Evolutionary conservation across 2,329 filamentous ascomycete genomes (phyloP), one percentile per base, ranked within the genome.

Genomic region (Dactylellina leptospora): DNA sequence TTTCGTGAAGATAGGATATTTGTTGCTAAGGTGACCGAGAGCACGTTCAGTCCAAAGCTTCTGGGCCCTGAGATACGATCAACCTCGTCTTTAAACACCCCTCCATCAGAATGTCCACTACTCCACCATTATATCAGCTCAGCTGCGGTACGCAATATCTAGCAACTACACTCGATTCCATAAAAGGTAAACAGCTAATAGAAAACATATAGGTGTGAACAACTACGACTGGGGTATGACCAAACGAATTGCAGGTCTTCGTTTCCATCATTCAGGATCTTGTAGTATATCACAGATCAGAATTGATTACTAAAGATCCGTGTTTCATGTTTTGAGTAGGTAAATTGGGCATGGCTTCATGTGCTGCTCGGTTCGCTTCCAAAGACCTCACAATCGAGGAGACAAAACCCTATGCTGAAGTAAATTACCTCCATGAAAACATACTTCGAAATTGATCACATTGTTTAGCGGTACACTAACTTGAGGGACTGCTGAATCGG

Each of bases 401-500:
- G 56, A 90, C 96, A 77, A 95, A 92, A 82, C 93, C 95, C 28
- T 99, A 99, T 78, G 92, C 95, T 51, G 95, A 97, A 86, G 93
- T 92, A 71, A 11, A 25, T 9, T 16, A 22, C n/a, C 42, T 22
- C 3, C 4, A 47, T 23, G 79, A 22, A 16, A 8, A 47, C 4
- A 27, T 22, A 5, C 2, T 22, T 27, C 44, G 9, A 20, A 9
- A n/a, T 64, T 27, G 30, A 20, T 44, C 10, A 20, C 10, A 40
- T 40, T 40, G 36, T n/a, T 16, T n/a, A n/a, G 36, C 36, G 11
- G 18, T 40, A 11, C 13, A n/a, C 10, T 40, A 16, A 59, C 2
- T n/a, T 18, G 38, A 28, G 11, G 20, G 23, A 66, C 27, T 16
- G 20, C 54, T 45, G 16, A 45, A 80, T 63, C 40, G 30, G 18